Percentiles rank a stretch among this genome's conserved stretches.
Evolutionary conservation across 352 stramenopile genomes (phyloP).

Genomic region (Pythium sukuiense): DNA sequence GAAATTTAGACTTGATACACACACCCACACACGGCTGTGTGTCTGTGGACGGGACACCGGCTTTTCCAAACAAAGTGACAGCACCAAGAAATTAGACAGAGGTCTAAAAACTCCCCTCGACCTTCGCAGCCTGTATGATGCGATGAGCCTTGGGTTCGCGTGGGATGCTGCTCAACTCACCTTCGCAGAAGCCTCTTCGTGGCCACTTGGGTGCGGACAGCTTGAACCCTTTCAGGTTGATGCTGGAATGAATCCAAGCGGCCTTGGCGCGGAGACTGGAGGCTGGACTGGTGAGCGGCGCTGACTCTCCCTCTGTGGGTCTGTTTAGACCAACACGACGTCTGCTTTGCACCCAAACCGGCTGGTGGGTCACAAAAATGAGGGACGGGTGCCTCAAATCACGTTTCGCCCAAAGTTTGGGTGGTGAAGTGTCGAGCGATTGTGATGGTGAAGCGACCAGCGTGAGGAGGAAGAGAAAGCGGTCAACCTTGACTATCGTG

Average conservation of each 20-base stretch:
- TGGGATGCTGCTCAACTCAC: slow-evolving; percentile 3
- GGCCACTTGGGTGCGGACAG: not conserved
- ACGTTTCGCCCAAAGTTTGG: not conserved
- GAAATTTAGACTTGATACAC: slow-evolving; percentile 5
- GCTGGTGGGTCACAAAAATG: not conserved
- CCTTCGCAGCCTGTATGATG: not conserved
- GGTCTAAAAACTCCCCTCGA: not conserved
- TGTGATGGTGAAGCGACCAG: not conserved
- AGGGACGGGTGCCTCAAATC: not conserved
- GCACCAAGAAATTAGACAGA: not conserved
- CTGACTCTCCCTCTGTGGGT: slow-evolving; percentile 1
- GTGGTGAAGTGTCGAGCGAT: not conserved
- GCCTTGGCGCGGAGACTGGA: not conserved
- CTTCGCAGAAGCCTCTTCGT: slow-evolving; percentile 2
- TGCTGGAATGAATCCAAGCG: slow-evolving; percentile 6
- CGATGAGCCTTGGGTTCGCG: not conserved
- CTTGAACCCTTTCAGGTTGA: slow-evolving; percentile 1
- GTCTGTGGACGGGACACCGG: not conserved
- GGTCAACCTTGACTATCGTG: not conserved
- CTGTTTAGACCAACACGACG: not conserved
- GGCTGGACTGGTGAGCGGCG: not conserved
- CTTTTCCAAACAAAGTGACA: slow-evolving; percentile 5
- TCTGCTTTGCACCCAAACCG: not conserved
- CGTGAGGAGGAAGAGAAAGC: not conserved
- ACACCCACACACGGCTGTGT: not conserved